Conservation (phyloP, 441 rosid genomes). For the Erysimum pusillum region DNA sequence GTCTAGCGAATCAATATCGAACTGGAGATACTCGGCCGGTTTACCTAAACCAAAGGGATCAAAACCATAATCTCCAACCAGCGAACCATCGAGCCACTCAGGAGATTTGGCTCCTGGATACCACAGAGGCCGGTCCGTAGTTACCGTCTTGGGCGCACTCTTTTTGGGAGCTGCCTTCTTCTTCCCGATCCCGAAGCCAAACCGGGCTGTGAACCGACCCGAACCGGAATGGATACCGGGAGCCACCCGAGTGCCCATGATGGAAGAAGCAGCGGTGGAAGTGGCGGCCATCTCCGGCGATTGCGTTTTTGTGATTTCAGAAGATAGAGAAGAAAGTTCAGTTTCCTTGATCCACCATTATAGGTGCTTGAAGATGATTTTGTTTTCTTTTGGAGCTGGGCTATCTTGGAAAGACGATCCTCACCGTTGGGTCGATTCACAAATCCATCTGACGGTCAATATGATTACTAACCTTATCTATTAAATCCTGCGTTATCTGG, state of each 20-base stretch:
- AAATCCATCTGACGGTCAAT: slow-evolving; percentile 71
- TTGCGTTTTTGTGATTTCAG: background rate
- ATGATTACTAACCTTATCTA: slow-evolving; percentile 58
- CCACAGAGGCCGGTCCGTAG: slow-evolving; percentile 72
- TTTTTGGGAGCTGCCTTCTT: slow-evolving; percentile 61
- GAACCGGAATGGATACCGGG: slow-evolving; percentile 54
- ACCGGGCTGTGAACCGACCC: slow-evolving; percentile 68
- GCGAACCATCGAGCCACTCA: slow-evolving; percentile 74
- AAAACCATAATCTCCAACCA: slow-evolving; percentile 84
- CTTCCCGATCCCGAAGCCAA: slow-evolving; percentile 62
- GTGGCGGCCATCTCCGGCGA: slow-evolving; percentile 57
- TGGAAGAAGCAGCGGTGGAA: slow-evolving; percentile 71
- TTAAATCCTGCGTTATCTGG: slow-evolving; percentile 56
- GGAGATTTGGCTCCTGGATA: slow-evolving; percentile 81
- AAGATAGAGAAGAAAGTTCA: background rate
- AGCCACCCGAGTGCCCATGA: slow-evolving; percentile 67
- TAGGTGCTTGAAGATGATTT: slow-evolving; percentile 13
- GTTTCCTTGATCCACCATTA: slow-evolving; percentile 4
- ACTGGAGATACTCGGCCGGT: slow-evolving; percentile 79
- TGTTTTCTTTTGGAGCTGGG: slow-evolving; percentile 2
- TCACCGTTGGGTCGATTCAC: slow-evolving; percentile 58
- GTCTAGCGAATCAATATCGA: slow-evolving; percentile 79
- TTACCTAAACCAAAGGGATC: slow-evolving; percentile 73
- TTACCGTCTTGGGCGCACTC: slow-evolving; percentile 40
- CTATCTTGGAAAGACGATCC: slow-evolving; percentile 46